phyloP scores from a whole-genome alignment of 2,329 filamentous ascomycete species.

The Amauroascus niger region DNA sequence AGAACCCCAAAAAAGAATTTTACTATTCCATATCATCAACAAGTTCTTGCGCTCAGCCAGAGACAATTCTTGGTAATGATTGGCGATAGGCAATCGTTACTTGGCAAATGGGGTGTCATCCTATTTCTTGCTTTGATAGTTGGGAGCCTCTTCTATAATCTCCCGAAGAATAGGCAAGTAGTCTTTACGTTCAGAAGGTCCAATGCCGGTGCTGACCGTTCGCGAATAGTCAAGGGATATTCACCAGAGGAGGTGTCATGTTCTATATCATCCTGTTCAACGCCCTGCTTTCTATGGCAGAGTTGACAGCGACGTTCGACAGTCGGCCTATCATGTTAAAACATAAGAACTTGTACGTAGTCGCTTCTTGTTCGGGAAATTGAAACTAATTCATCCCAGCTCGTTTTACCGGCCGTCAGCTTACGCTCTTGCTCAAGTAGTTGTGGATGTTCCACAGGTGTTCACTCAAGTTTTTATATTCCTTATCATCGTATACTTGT shows the following conservation, averaged over 20 bases:
- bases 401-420: conserved; percentile 57
- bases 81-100: conserved; percentile 44
- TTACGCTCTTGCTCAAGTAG: conserved; percentile 49
- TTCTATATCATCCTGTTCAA: conserved; percentile 57
- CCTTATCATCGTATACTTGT: conserved; percentile 52
- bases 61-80: conserved; percentile 45
- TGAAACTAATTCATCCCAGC: conserved; percentile 21
- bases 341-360: conserved; percentile 53
- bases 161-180: conserved; percentile 39
- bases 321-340: conserved; percentile 58
- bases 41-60: conserved; percentile 48
- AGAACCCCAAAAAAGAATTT: conserved; percentile 43
- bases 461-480: conserved; percentile 51
- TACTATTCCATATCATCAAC: conserved; percentile 43
- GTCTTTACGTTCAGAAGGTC: background rate
- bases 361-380: background rate
- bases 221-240: conserved; percentile 41
- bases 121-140: conserved; percentile 39
- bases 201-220: background rate
- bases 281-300: conserved; percentile 50
- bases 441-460: conserved; percentile 49
- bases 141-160: conserved; percentile 46
- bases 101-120: conserved; percentile 44
- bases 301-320: conserved; percentile 52
- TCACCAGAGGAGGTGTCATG: conserved; percentile 51